Evolutionary conservation across 2,329 filamentous ascomycete species (phyloP).

Genomic region (Reticulascus tulasneorum): DNA sequence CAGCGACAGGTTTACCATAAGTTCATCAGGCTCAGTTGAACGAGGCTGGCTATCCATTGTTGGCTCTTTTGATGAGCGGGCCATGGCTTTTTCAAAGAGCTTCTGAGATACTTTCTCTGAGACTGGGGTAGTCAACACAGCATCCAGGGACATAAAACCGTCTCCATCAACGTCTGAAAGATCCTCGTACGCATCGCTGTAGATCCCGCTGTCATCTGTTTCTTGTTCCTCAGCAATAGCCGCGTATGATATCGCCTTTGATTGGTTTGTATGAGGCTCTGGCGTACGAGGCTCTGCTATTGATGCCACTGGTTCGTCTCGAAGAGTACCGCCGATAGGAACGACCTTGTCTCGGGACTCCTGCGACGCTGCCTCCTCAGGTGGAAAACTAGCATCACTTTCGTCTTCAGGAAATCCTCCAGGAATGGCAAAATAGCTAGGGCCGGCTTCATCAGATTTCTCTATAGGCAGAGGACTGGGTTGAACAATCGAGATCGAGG

Average conservation of each 20-base stretch:
- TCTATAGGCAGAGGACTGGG: constrained; percentile 35
- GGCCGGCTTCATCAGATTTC: constrained; percentile 4
- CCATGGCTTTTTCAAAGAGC: constrained; percentile 10
- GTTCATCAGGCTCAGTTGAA: not conserved
- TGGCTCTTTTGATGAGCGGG: not conserved
- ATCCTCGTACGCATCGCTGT: constrained; percentile 75
- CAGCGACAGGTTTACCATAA: not conserved
- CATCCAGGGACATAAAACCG: constrained; percentile 70
- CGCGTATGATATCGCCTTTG: constrained; percentile 1
- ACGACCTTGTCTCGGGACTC: too few relatives aligned
- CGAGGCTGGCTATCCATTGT: not conserved
- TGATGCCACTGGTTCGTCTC: not conserved
- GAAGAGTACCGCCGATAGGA: too few relatives aligned
- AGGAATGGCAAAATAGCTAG: constrained; percentile 48
- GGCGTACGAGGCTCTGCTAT: not conserved
- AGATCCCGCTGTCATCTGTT: constrained; percentile 55
- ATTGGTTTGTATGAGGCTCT: not conserved
- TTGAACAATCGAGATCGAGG: constrained; percentile 40
- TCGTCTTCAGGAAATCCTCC: constrained; percentile 53
- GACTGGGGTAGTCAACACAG: constrained; percentile 41
- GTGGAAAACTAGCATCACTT: constrained; percentile 15
- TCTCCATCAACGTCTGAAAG: constrained; percentile 60
- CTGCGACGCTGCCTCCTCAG: constrained; percentile 4
- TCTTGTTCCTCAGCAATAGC: constrained; percentile 31
- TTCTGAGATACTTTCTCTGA: constrained; percentile 12